Base-by-base conservation (phyloP, 2,329 filamentous ascomycete species). In the Trichoderma simmonsii region DNA sequence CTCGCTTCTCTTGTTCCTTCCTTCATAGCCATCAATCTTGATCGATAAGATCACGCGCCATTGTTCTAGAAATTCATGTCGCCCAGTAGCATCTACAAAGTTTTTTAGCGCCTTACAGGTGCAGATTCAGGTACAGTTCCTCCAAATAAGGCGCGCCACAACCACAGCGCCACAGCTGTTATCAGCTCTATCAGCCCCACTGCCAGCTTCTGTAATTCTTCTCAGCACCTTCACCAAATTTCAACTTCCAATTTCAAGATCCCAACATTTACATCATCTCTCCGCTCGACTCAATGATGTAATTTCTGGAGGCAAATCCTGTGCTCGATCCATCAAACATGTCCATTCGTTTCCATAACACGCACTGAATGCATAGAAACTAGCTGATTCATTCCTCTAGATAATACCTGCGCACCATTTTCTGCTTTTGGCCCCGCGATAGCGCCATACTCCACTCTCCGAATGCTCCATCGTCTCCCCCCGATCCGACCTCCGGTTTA, bases 401-500 rank as follows among this genome's bases (percentile, higher is more conserved):
- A 21, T 15, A 48, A 4, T 30, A n/a, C 39, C 12, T 28, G 15
- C 8, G 7, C 48, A 34, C 18, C 6, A 18, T 3, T 43, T 59
- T 43, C 51, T 67, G 51, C 21, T 12, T 77, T 74, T 4, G 82
- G 74, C 74, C 14, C 70, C 75, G 9, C 75, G 51, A 71, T 73
- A 74, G 51, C 62, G 71, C 28, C 81, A 67, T 30, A 80, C 73
- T 21, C 80, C 79, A 24, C 76, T 71, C 28, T 79, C 76, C 68
- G 81, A 72, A 71, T 75, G 80, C 4, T 77, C 74, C 74, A 81
- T 79, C 7, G 79, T 79, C n/a, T 79, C 2, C 18, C 77, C 26
- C 71, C 70, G 59, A 82, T 79, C 14, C 80, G 26, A 76, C 72
- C 48, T 79, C 78, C 4, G 74, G 74, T 71, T 89, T 48, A 81